These are phyloP conservation scores for Tolypocladium tropicale DNA, from an alignment of 2,329 filamentous ascomycete genomes.

Conservation along the genomic window DNA sequence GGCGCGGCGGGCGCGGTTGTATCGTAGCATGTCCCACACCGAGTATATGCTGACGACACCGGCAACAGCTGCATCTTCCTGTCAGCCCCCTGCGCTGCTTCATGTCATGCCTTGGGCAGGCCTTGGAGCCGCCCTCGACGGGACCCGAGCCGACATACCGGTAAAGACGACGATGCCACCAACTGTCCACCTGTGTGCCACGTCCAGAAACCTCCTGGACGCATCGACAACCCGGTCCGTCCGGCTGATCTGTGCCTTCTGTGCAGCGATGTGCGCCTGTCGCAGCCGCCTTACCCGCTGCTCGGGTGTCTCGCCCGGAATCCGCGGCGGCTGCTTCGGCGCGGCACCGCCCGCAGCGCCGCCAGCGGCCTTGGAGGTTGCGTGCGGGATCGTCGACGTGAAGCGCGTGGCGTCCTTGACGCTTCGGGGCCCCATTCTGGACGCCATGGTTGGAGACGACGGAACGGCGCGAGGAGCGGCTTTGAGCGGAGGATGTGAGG, in stretches of 20 bases:
- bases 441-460: conserved; percentile 22
- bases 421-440: conserved; percentile 48
- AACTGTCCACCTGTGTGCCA: conserved; percentile 45
- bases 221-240: conserved; percentile 39
- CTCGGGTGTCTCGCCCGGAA: conserved; percentile 50
- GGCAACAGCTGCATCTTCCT: conserved; percentile 34
- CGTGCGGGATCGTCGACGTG: conserved; percentile 46
- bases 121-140: no score
- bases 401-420: conserved; percentile 72
- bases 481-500: background rate
- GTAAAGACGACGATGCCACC: conserved; percentile 45
- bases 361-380: conserved; percentile 47
- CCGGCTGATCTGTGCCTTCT: conserved; percentile 44
- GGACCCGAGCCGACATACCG: conserved; percentile 27
- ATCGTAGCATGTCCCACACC: conserved; percentile 49
- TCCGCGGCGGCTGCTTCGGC: conserved; percentile 16
- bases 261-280: conserved; percentile 57
- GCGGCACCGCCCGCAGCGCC: conserved; percentile 18
- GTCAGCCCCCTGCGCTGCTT: no score
- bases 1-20: conserved; percentile 48
- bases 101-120: background rate
- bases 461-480: background rate
- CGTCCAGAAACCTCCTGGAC: conserved; percentile 41
- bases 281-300: conserved; percentile 60
- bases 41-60: conserved; percentile 48